A percentile compares a stretch with the other conserved stretches of the same genome.
Conservation (phyloP, 2,329 filamentous ascomycete genomes). For the Xylariaceae sp. region DNA sequence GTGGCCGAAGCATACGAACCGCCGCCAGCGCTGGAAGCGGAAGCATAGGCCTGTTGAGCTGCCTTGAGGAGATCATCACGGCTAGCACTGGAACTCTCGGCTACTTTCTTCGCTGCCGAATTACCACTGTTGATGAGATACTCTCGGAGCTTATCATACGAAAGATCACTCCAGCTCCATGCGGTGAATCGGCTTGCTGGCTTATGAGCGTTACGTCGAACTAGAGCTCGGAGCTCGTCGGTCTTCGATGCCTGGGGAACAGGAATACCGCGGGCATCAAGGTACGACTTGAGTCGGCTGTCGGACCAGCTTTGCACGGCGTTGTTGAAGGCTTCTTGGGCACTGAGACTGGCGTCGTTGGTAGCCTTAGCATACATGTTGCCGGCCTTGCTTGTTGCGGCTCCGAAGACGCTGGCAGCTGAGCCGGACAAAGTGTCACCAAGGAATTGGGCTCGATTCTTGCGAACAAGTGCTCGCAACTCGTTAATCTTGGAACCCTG, state of each 20-base stretch:
- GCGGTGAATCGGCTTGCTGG: slow-evolving; percentile 61
- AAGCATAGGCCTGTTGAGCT: slow-evolving; percentile 55
- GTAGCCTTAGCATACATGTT: slow-evolving; percentile 75
- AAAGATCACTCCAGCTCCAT: slow-evolving; percentile 78
- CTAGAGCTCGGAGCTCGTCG: slow-evolving; percentile 68
- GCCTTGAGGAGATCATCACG: slow-evolving; percentile 69
- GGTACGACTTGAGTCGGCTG: slow-evolving; percentile 69
- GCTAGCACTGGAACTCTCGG: slow-evolving; percentile 58
- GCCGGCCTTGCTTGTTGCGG: slow-evolving; percentile 67
- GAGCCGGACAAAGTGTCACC: slow-evolving; percentile 58
- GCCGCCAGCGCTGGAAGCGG: slow-evolving; percentile 55
- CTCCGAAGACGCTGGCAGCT: slow-evolving; percentile 58
- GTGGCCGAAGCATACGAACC: slow-evolving; percentile 61
- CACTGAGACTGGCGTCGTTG: slow-evolving; percentile 57
- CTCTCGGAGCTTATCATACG: slow-evolving; percentile 61
- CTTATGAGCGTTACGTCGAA: slow-evolving; percentile 68
- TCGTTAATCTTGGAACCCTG: slow-evolving; percentile 90
- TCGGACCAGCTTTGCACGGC: slow-evolving; percentile 64
- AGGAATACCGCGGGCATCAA: slow-evolving; percentile 71
- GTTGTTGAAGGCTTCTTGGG: slow-evolving; percentile 61
- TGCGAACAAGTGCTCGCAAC: slow-evolving; percentile 81
- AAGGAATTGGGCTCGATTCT: slow-evolving; percentile 69
- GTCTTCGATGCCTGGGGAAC: slow-evolving; percentile 66
- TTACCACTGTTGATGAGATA: slow-evolving; percentile 51
- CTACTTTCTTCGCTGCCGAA: slow-evolving; percentile 51